Conservation (phyloP, 2,329 filamentous ascomycete genomes). For the Aureobasidium lini region DNA sequence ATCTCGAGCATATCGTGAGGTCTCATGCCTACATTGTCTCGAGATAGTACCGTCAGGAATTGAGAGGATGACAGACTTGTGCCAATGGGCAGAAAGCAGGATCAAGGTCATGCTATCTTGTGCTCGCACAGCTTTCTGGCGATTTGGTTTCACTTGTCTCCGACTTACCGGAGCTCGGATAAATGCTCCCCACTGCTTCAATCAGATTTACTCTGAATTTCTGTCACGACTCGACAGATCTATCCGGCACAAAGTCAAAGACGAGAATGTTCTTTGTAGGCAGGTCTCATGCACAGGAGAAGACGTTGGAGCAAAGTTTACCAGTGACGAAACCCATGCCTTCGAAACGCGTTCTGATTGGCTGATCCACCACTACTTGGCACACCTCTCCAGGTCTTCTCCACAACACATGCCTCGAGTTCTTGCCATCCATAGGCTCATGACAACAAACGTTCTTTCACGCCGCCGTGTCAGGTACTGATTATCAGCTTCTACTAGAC, state of each 20-base stretch:
- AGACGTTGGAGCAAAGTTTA: slow-evolving; percentile 10
- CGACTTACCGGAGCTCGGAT: too few species aligned
- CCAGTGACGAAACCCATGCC: slow-evolving; percentile 1
- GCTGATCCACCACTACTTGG: background rate
- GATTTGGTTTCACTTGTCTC: too few species aligned
- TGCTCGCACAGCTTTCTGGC: too few species aligned
- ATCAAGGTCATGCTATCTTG: too few species aligned
- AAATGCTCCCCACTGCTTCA: too few species aligned
- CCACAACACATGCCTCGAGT: slow-evolving; percentile 11
- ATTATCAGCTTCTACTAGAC: background rate
- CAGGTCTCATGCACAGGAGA: slow-evolving; percentile 5
- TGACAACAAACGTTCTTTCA: slow-evolving; percentile 3
- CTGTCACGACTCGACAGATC: background rate
- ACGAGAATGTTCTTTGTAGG: background rate
- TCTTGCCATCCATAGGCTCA: slow-evolving; percentile 3
- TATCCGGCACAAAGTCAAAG: background rate
- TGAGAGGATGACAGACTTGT: too few species aligned
- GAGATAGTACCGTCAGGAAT: too few species aligned
- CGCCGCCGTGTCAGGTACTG: slow-evolving; percentile 8
- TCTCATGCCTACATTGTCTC: too few species aligned
- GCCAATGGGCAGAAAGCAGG: too few species aligned
- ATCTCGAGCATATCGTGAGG: too few species aligned
- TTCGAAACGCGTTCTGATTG: slow-evolving; percentile 2
- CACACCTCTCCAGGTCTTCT: background rate
- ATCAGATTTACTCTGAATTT: background rate